Base-by-base conservation (phyloP, 176 grass and related monocot genomes). In the Echinochloa phyllopogon region DNA sequence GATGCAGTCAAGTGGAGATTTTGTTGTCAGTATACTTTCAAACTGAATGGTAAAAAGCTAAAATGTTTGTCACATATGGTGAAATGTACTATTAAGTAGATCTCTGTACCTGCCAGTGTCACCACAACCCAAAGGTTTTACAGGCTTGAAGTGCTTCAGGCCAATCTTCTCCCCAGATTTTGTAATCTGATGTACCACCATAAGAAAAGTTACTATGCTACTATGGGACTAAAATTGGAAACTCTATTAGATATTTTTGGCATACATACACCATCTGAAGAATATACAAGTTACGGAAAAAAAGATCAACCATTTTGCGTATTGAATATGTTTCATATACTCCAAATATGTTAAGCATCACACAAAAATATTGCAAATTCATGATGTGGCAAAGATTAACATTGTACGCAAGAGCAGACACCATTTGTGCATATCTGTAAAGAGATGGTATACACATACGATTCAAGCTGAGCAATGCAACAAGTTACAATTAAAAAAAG, bases 51-150 rank as follows among this genome's bases (percentile, higher is more conserved):
- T 6, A 49, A 41, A 67, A 15, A 77, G 17, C 42, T 51, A 53
- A 44, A 77, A 78, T 3, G 48, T 77, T 20, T 83, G 38, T 74
- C 72, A 56, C 41, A 57, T 69, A 88, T 39, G 20, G 8, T 59
- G 52, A 16, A 71, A 23, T 83, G 64, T 39, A 88, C 18, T 74
- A 20, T 60, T 66, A 37, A 55, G 74, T 3, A 43, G 21, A 14
- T 85, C 43, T 49, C 38, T 59, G 63, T 92, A 99, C 96, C 93
- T 99, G 75, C 96, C 96, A 89, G 96, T 99, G 68, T 99, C 96
- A 83, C 96, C 96, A 88, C 75, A 96, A 44, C 96, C 96, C 27
- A 99, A 82, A 66, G 96, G 96, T 86, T 83, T 94, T 72, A 99
- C 71, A 72, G 96, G 96, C 44, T 81, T 96, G 83, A 99, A 99